Percentiles rank a stretch among this genome's conserved stretches.
Evolutionary conservation across 1,284 basidiomycete genomes (phyloP).

Genomic region (Trichosporon coremiiforme): DNA sequence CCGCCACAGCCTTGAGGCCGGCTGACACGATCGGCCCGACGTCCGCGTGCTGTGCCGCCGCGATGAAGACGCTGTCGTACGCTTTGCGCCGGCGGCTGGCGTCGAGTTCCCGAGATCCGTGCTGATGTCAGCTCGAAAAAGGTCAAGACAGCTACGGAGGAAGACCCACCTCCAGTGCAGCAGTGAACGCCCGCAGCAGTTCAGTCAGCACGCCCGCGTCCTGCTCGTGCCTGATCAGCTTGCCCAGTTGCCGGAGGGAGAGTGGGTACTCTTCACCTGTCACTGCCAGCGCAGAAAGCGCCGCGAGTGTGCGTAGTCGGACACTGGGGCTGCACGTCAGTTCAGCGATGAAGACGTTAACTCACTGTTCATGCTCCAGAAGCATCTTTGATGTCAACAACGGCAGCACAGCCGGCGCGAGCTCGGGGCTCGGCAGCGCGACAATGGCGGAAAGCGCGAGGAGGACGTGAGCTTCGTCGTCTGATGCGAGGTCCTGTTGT

Average conservation of each 20-base stretch:
- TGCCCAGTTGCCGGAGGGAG: constrained; percentile 20
- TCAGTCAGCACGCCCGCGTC: constrained; percentile 26
- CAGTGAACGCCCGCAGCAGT: constrained; percentile 31
- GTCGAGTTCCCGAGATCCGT: constrained; percentile 23
- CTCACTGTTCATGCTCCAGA: constrained; percentile 43
- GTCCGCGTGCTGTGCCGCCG: constrained; percentile 21
- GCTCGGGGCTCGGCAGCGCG: constrained; percentile 44
- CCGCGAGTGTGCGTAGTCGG: constrained; percentile 41
- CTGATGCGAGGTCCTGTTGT: constrained; percentile 46
- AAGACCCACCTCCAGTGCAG: constrained; percentile 32
- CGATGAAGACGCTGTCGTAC: constrained; percentile 26
- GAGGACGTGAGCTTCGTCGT: constrained; percentile 36
- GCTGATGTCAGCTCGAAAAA: constrained; percentile 18
- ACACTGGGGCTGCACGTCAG: constrained; percentile 36
- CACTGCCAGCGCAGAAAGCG: constrained; percentile 34
- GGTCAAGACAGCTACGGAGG: constrained; percentile 8
- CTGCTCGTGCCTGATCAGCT: constrained; percentile 34
- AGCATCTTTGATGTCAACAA: constrained; percentile 37
- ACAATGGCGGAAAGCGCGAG: constrained; percentile 46
- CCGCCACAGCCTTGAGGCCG: constrained; percentile 17
- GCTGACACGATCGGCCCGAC: constrained; percentile 21
- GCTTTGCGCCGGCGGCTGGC: constrained; percentile 21
- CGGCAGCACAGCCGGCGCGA: constrained; percentile 49
- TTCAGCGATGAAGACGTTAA: background rate
- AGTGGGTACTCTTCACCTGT: constrained; percentile 6